Evolutionary conservation across 345 rosid species (phyloP).

Genomic region (Acer campestre): DNA sequence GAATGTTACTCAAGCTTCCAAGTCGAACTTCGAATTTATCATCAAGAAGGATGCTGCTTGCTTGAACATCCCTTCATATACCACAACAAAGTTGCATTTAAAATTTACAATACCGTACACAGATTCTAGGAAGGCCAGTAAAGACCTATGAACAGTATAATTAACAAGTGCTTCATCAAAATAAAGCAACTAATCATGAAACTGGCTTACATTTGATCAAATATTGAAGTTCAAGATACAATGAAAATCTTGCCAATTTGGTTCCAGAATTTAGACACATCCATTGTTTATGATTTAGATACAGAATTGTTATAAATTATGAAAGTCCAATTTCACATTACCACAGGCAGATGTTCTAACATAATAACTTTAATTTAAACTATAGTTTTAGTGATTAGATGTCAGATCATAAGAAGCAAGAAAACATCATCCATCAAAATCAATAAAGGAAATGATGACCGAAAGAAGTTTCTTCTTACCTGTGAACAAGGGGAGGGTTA

Average conservation of each 20-base stretch:
- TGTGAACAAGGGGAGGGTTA: constrained; percentile 86
- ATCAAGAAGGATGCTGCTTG: constrained; percentile 92
- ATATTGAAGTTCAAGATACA: neutral
- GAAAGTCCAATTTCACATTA: too few relatives aligned
- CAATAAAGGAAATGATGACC: constrained; percentile 7
- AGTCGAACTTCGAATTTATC: constrained; percentile 95
- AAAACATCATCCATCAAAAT: neutral
- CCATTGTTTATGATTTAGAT: too few relatives aligned
- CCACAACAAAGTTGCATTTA: constrained; percentile 17
- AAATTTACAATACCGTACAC: neutral
- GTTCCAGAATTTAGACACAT: neutral
- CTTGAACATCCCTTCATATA: constrained; percentile 82
- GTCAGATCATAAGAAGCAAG: constrained; percentile 2
- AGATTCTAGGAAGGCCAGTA: neutral
- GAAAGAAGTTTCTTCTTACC: constrained; percentile 45
- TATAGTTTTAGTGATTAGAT: neutral
- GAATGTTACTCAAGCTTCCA: constrained; percentile 79
- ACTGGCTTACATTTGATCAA: neutral
- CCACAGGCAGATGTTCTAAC: neutral
- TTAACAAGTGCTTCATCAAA: neutral
- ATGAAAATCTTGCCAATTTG: neutral
- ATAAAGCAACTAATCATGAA: neutral
- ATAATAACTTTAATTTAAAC: neutral
- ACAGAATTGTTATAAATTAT: too few relatives aligned
- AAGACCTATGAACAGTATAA: neutral